Evolutionary conservation across 805 yeast species (phyloP).

Genomic region (Lachancea mirantina): DNA sequence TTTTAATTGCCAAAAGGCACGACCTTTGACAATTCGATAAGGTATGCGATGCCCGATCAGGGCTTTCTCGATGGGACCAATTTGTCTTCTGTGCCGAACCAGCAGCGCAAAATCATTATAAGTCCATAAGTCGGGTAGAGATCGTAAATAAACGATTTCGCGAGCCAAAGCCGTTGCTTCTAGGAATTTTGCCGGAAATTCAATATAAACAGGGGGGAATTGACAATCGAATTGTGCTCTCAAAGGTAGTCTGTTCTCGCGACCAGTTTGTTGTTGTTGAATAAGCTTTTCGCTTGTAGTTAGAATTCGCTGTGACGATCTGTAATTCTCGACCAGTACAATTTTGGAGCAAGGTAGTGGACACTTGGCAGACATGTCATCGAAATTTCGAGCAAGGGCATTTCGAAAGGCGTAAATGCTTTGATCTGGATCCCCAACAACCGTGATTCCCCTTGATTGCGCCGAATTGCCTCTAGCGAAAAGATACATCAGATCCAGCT

Average conservation of each 20-base stretch:
- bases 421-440: conserved; percentile 97
- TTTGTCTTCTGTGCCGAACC: conserved; percentile 55
- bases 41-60: conserved; percentile 52
- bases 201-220: conserved; percentile 42
- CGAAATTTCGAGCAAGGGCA: conserved; percentile 66
- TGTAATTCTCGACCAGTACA: conserved; percentile 60
- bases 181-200: conserved; percentile 34
- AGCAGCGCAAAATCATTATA: conserved; percentile 66
- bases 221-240: conserved; percentile 39
- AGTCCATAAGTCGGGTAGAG: conserved; percentile 39
- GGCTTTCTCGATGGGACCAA: conserved; percentile 58
- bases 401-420: conserved; percentile 84
- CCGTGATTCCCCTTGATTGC: conserved; percentile 53
- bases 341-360: conserved; percentile 33
- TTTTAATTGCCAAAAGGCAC: conserved; percentile 70
- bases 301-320: conserved; percentile 68
- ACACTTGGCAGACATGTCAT: conserved; percentile 40
- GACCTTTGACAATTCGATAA: conserved; percentile 62
- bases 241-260: conserved; percentile 37
- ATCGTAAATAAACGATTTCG: conserved; percentile 44
- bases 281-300: conserved; percentile 58
- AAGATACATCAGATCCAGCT: conserved; percentile 56
- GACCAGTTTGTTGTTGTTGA: conserved; percentile 42
- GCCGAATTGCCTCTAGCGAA: conserved; percentile 38
- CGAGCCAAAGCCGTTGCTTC: conserved; percentile 57